phyloP scores from a whole-genome alignment of 345 rosid species.

The Psidium friedrichsthalianum region DNA sequence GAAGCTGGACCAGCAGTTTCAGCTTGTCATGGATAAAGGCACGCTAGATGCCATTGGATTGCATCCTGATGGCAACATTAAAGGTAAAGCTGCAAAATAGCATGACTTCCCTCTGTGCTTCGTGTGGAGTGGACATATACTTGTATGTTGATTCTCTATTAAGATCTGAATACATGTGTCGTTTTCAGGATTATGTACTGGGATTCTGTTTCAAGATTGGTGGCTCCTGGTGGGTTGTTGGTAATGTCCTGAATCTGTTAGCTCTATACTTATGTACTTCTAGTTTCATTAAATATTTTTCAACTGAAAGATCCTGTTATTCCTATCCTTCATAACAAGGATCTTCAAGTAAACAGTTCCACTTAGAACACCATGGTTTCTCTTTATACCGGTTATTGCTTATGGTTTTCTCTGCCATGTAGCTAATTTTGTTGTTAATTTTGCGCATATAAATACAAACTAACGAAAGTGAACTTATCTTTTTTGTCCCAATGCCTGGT shows the following conservation, averaged over 20 bases:
- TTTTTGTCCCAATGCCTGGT: neutral
- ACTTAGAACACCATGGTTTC: neutral
- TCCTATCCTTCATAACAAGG: neutral
- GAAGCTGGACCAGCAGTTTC: conserved; percentile 58
- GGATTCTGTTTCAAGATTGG: conserved; percentile 83
- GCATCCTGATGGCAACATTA: conserved; percentile 88
- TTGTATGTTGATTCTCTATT: neutral
- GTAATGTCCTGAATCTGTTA: conserved; percentile 21
- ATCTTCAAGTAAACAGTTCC: neutral
- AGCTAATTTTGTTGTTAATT: neutral
- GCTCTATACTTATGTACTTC: neutral
- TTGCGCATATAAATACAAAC: neutral
- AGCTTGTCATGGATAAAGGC: conserved; percentile 93
- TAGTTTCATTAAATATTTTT: neutral
- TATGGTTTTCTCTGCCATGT: neutral
- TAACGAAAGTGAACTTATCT: neutral
- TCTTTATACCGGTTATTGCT: neutral
- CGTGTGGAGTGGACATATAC: neutral
- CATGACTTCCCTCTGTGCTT: neutral
- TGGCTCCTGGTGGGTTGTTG: conserved; percentile 71
- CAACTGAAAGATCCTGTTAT: neutral
- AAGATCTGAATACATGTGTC: neutral
- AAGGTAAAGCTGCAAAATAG: conserved; percentile 37
- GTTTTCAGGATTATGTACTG: conserved; percentile 76
- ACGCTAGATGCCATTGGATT: conserved; percentile 95